Conservation (phyloP, 2,329 filamentous ascomycete genomes). For the Fusarium globosum region DNA sequence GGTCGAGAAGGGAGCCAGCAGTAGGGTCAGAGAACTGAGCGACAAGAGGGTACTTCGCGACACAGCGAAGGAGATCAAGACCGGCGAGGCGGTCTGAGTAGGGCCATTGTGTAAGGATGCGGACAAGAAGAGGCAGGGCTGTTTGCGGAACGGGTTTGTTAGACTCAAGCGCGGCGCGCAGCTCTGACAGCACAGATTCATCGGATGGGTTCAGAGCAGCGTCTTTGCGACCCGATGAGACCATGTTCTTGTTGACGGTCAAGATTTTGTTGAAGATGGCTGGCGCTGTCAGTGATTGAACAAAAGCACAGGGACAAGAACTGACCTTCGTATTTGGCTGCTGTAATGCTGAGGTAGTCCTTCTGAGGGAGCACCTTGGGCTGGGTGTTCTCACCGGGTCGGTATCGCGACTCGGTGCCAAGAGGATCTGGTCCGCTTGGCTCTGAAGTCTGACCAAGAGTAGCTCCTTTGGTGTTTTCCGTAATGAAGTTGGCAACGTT, state of each 20-base stretch:
- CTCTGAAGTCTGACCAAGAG: slow-evolving; percentile 72
- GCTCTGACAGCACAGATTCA: slow-evolving; percentile 67
- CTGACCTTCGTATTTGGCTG: slow-evolving; percentile 74
- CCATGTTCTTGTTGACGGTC: slow-evolving; percentile 78
- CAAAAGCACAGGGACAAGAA: background rate
- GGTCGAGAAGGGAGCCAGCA: slow-evolving; percentile 69
- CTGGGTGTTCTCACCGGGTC: slow-evolving; percentile 67
- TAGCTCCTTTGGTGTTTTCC: slow-evolving; percentile 87
- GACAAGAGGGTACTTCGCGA: slow-evolving; percentile 75
- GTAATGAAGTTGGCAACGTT: slow-evolving; percentile 94
- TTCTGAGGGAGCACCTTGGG: slow-evolving; percentile 80
- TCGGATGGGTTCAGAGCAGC: slow-evolving; percentile 79
- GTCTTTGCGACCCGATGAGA: slow-evolving; percentile 77
- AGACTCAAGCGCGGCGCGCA: slow-evolving; percentile 73
- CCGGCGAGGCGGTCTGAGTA: slow-evolving; percentile 82
- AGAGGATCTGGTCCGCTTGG: slow-evolving; percentile 74
- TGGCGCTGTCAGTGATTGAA: slow-evolving; percentile 23
- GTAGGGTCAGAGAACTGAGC: slow-evolving; percentile 68
- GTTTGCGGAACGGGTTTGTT: slow-evolving; percentile 60
- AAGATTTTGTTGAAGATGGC: slow-evolving; percentile 81
- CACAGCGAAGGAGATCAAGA: slow-evolving; percentile 87
- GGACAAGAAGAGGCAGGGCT: slow-evolving; percentile 73
- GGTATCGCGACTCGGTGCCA: slow-evolving; percentile 82
- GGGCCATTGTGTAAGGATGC: slow-evolving; percentile 83
- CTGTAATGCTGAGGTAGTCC: slow-evolving; percentile 80